These are phyloP conservation scores for Fusarium hostae DNA, from an alignment of 2,329 filamentous ascomycete species.

Conservation along the genomic window DNA sequence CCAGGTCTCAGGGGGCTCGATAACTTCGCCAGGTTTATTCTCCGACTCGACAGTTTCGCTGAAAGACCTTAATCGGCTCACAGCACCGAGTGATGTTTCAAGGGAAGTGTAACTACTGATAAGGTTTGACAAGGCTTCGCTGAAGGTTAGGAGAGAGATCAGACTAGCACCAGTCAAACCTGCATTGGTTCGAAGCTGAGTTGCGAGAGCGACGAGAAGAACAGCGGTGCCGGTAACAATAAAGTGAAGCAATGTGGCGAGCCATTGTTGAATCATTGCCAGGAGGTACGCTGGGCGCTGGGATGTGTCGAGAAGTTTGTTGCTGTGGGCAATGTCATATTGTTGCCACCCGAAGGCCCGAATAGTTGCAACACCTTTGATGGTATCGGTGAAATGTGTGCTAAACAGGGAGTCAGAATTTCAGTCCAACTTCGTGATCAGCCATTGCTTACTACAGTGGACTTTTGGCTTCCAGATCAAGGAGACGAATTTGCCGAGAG, in stretches of 20 bases:
- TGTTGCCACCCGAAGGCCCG: slow-evolving; percentile 65
- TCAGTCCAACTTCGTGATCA: fast-evolving
- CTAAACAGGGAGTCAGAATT: slow-evolving; percentile 34
- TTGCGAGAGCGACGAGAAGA: slow-evolving; percentile 59
- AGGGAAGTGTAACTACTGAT: slow-evolving; percentile 39
- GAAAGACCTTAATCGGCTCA: slow-evolving; percentile 39
- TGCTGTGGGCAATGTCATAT: slow-evolving; percentile 53
- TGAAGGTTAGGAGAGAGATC: slow-evolving; percentile 52
- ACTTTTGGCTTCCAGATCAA: slow-evolving; percentile 71
- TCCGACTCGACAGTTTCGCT: slow-evolving; percentile 41
- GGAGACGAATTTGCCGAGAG: slow-evolving; percentile 67
- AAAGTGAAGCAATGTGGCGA: slow-evolving; percentile 61
- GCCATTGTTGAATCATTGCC: slow-evolving; percentile 68
- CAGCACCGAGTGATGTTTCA: slow-evolving; percentile 40
- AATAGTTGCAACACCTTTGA: slow-evolving; percentile 65
- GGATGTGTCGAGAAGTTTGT: slow-evolving; percentile 61
- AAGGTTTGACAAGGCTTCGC: slow-evolving; percentile 32
- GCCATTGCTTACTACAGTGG: slow-evolving; percentile 50
- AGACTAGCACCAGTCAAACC: slow-evolving; percentile 55
- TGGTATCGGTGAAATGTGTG: slow-evolving; percentile 65
- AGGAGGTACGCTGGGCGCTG: slow-evolving; percentile 69
- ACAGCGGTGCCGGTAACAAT: slow-evolving; percentile 61
- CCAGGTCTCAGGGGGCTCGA: slow-evolving; percentile 44
- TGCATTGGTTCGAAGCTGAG: slow-evolving; percentile 51
- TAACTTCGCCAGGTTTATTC: slow-evolving; percentile 34